Base-by-base conservation (phyloP, 1,284 basidiomycete species). In the Ustilago esculenta region DNA sequence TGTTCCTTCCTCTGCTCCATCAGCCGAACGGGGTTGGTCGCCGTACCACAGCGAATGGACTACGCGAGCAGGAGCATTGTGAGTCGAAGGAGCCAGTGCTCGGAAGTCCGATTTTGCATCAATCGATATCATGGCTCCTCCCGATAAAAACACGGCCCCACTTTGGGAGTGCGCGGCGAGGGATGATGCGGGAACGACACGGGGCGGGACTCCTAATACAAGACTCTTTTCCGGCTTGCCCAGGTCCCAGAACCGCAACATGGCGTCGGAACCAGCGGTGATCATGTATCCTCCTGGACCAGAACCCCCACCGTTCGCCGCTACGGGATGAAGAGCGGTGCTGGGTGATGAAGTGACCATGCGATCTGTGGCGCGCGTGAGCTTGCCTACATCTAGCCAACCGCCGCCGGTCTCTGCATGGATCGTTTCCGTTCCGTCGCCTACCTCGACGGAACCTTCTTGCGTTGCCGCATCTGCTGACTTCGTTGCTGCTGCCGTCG, bases 161-260 rank as follows among this genome's bases (percentile, higher is more conserved):
- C n/a, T n/a, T n/a, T n/a, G n/a, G n/a, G n/a, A n/a, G n/a, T 29
- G 27, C 23, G 42, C 15, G n/a, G 25, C 29, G 44, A n/a, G 35
- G 14, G 44, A 47, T 11, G 45, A 39, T 9, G 36, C 23, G 20
- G 36, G 27, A 8, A 50, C 43, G 4, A 60, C 32, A 2, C 41
- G 40, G 3, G 66, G 47, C 8, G 59, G 17, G 0, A 55, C 40
- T 11, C 72, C 69, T 6, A 76, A 55, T 2, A 58, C 61, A 0
- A 60, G 34, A 14, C 39, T 84, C 81, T 49, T 90, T 61, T 92
- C 91, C 21, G 88, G 82, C 66, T 85, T 60, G 5, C 76, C 81
- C 42, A 95, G 83, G 81, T 95, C 92, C 92, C 91, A 94, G 61
- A 92, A 85, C 9, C 90, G 86, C 40, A 95, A 84, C 73, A 87